These are phyloP conservation scores for Orbilia ellipsospora DNA, from an alignment of 2,329 filamentous ascomycete genomes.

Conservation along the genomic window DNA sequence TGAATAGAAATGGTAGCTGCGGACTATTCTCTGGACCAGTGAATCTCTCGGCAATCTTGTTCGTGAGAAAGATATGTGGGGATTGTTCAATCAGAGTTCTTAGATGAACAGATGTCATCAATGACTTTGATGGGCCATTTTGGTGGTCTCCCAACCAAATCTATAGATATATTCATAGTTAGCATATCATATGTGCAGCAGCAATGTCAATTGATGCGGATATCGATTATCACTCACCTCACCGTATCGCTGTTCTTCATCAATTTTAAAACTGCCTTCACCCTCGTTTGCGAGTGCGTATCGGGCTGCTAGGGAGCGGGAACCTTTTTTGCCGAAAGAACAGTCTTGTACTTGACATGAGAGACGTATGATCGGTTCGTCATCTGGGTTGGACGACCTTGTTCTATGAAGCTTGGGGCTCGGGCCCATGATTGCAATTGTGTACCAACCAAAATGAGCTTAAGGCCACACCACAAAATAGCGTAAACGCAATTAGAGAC, in stretches of 20 bases:
- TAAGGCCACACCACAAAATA: no score
- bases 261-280: conserved; percentile 32
- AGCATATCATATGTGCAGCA: background rate
- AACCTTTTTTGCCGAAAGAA: conserved; percentile 37
- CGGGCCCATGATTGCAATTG: conserved; percentile 9
- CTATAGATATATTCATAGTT: conserved; percentile 6
- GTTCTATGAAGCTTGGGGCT: conserved; percentile 33
- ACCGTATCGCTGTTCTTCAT: conserved; percentile 36
- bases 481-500: no score
- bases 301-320: conserved; percentile 20
- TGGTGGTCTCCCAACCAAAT: conserved; percentile 38
- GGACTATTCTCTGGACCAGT: conserved; percentile 25
- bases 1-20: conserved; percentile 33
- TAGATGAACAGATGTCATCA: conserved; percentile 32
- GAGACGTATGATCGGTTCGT: conserved; percentile 34
- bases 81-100: conserved; percentile 37
- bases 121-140: conserved; percentile 24
- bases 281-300: conserved; percentile 31
- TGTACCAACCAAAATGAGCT: background rate
- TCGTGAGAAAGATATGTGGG: conserved; percentile 20
- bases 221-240: conserved; percentile 17
- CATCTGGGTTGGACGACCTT: conserved; percentile 31
- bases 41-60: conserved; percentile 15
- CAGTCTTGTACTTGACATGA: conserved; percentile 37
- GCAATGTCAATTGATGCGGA: background rate